Conservation (phyloP, 1,139 yeast species). For the Saccharomyces hybrid region DNA sequence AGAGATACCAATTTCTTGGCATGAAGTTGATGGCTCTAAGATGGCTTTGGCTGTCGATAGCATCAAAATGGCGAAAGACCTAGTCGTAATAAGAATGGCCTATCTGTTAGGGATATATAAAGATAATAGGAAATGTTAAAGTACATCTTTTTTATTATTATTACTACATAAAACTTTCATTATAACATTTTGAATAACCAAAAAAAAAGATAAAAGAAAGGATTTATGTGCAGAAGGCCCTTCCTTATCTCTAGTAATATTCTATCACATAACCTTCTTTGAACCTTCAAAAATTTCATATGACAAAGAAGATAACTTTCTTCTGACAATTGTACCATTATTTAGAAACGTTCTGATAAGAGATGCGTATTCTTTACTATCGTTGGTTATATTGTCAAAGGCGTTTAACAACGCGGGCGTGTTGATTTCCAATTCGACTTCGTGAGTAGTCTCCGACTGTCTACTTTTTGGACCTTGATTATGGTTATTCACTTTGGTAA, state of each 20-base stretch:
- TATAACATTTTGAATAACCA: not conserved
- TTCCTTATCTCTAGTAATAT: not conserved
- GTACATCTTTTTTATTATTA: not conserved
- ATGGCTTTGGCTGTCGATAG: conserved; percentile 88
- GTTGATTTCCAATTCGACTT: conserved; percentile 71
- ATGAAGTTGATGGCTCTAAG: conserved; percentile 92
- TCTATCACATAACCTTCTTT: conserved; percentile 18
- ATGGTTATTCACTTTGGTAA: conserved; percentile 53
- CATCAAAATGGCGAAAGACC: conserved; percentile 89
- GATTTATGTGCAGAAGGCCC: too few relatives aligned
- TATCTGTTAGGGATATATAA: conserved; percentile 77
- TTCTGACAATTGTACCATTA: conserved; percentile 52
- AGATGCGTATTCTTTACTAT: conserved; percentile 60
- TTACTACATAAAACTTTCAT: not conserved
- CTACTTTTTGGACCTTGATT: conserved; percentile 41
- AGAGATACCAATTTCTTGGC: conserved; percentile 92
- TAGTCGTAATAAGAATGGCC: conserved; percentile 85
- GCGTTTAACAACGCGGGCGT: conserved; percentile 54
- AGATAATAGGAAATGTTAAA: conserved; percentile 25
- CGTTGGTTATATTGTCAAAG: conserved; percentile 45
- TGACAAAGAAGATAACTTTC: conserved; percentile 34
- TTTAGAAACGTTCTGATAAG: conserved; percentile 64
- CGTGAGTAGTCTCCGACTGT: conserved; percentile 37
- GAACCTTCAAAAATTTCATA: conserved; percentile 33
- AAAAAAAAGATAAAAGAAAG: too few relatives aligned